Base-by-base conservation (phyloP, 169 alveolate species). In the Plasmodium gallinaceum region DNA sequence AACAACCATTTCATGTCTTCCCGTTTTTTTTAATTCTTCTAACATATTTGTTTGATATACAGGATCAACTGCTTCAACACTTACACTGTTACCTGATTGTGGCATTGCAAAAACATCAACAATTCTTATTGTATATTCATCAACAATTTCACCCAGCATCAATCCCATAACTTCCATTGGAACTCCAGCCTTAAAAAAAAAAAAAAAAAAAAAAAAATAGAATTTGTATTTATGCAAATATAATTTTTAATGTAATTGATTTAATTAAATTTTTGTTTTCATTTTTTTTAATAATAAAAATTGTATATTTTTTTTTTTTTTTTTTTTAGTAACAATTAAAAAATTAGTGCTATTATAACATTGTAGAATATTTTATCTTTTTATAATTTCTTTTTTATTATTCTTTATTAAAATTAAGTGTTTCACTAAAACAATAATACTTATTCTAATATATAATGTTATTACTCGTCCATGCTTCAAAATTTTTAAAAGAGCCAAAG, bases 151-250 rank as follows among this genome's bases (percentile, higher is more conserved):
- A 10, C 99, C 99, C 45, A 99, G 96, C 98, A 99, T 97, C 32
- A 99, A 96, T 45, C 99, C 99, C 99, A 99, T 98, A 52, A 98
- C 99, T 94, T 99, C 99, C 98, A 99, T 97, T 10, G 99, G 99
- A 8, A 99, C 99, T 42, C 99, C 99, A 2, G 99, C 99, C 97
- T 96, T 70, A 37, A 91, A 88, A 64, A 54, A 32, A 62, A 32
- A 45, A 52, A 48, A 22, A 62, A 45, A 22, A 37, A 43, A 46
- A 62, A 65, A 48, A 37, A 10, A 22, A 60, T 22, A 39, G 8
- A 37, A n/a, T 54, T 54, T 51, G 61, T 9, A 51, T 32, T 32
- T 32, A 32, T 32, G 39, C 4, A 32, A 32, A 32, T 32, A 32
- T 32, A 32, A 32, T 32, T 32, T 32, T 32, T 32, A 32, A 32